Evolutionary conservation across 1,284 basidiomycete species (phyloP), one percentile per base, ranked within the genome.

Genomic region (Sporisorium sorghi): DNA sequence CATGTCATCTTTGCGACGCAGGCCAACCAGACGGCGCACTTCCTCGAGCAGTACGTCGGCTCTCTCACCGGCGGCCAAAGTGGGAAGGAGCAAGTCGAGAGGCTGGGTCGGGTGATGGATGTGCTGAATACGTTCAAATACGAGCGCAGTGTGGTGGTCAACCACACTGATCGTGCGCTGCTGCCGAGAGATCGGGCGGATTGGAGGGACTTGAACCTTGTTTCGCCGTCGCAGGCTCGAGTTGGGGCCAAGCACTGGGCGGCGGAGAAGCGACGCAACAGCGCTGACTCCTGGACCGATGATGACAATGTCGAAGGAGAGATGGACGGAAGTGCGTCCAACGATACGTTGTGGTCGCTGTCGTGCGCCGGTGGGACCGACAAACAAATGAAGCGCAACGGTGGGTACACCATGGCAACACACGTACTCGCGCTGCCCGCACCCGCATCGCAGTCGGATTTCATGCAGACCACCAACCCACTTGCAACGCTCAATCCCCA

Each of bases 1-100:
- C 78, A 83, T 49, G 46, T 83, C 39, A 76, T 83, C 21, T 77
- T 83, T 47, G 81, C 80, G 6, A 83, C 82, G 24, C 82, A 83
- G 50, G 82, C 82, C 8, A 79, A 82, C 42, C 78, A 80, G 52
- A 68, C 72, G 1, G 73, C 73, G 3, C 51, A 47, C 14, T 72
- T 79, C 21, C 42, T 81, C n/a, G 48, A 54, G 17, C 37, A 33
- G 21, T 79, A 76, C 47, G n/a, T 33, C 4, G 51, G 43, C 17
- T 39, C 46, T 19, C 42, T 52, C 11, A 17, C 37, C 9, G 28
- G 28, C 28, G 28, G 9, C 5, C 14, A 40, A 0, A 32, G 35
- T 11, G 40, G 43, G 10, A 37, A 39, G 12, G 24, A 30, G 24
- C 44, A 58, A 15, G 2, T 11, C 11, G 5, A 50, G n/a, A 54